Base-by-base conservation (phyloP, 2,329 filamentous ascomycete species). In the Sclerotinia spermophila region DNA sequence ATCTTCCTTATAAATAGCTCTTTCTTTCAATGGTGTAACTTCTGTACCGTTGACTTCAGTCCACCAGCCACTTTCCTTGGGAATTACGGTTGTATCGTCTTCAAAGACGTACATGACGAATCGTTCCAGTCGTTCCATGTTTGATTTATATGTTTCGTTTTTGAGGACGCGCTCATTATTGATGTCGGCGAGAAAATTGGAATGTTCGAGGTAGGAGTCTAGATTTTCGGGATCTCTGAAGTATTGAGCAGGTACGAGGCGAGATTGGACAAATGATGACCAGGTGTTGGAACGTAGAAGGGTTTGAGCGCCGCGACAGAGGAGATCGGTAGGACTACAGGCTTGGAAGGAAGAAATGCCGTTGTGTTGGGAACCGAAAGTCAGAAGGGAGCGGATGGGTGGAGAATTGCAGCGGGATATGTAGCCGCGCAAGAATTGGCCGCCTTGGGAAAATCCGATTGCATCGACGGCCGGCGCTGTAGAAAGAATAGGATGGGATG, bases 391-490 rank as follows among this genome's bases (percentile, higher is more conserved):
- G 68, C 84, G 81, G 15, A 92, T 85, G 0, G 84, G 84, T 1
- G 78, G 78, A 56, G 62, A 65, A 80, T 94, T 96, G 84, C 96
- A 99, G 58, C 93, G 87, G 84, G 99, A 90, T 74, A 97, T 84
- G 80, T 97, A 94, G 35, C 87, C 96, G 71, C 96, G 90, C n/a
- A 99, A 86, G 83, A 99, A 97, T 80, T 97, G 93, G 1, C 96
- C 96, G 73, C 96, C 96, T 81, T 99, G 96, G 21, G 92, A 96
- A 84, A 99, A 97, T 40, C 96, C 96, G 48, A 99, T 83, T 45
- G 94, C 95, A 81, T 98, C 96, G 79, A 97, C 86, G 73, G 91
- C 93, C 0, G 92, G 92, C 0, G 92, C 92, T 10, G 90, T 92
- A 70, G 90, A 90, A 24, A 97, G 87, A 80, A 97, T 92, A 1